These are phyloP conservation scores for Trichophyton rubrum DNA, from an alignment of 2,329 filamentous ascomycete species.

Conservation along the genomic window DNA sequence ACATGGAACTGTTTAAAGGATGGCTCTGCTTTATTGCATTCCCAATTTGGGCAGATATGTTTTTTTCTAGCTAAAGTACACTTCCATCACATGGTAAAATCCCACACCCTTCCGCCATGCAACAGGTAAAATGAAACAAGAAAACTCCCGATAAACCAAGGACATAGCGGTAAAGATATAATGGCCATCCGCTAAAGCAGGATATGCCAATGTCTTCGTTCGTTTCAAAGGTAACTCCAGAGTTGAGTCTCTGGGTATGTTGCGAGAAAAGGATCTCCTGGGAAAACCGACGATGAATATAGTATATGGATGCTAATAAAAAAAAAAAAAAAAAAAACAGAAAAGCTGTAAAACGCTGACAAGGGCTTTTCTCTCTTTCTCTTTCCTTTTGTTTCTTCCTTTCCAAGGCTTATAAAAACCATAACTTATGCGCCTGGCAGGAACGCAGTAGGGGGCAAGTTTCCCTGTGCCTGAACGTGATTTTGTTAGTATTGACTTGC, in stretches of 20 bases:
- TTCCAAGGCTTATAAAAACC: background rate
- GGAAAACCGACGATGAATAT: background rate
- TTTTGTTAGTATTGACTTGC: background rate
- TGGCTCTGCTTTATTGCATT: background rate
- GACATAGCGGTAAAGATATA: background rate
- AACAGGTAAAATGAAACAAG: background rate
- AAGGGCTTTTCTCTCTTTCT: too few species aligned
- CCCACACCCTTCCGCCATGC: background rate
- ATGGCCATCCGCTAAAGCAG: background rate
- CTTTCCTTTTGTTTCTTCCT: too few species aligned
- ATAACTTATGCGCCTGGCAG: slow-evolving; percentile 10
- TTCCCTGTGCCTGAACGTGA: slow-evolving; percentile 11
- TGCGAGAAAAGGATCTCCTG: background rate
- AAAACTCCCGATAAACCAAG: background rate
- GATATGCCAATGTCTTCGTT: background rate
- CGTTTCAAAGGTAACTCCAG: background rate
- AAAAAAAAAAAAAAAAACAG: too few species aligned
- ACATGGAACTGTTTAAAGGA: background rate
- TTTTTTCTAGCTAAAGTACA: slow-evolving; percentile 3
- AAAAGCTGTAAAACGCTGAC: too few species aligned
- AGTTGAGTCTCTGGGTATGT: background rate
- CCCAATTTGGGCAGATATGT: background rate
- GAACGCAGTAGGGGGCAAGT: slow-evolving; percentile 14
- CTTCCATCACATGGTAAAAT: background rate
- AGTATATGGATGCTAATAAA: background rate